phyloP scores from a whole-genome alignment of 2,329 filamentous ascomycete genomes.

The Hymenoscyphus linearis region DNA sequence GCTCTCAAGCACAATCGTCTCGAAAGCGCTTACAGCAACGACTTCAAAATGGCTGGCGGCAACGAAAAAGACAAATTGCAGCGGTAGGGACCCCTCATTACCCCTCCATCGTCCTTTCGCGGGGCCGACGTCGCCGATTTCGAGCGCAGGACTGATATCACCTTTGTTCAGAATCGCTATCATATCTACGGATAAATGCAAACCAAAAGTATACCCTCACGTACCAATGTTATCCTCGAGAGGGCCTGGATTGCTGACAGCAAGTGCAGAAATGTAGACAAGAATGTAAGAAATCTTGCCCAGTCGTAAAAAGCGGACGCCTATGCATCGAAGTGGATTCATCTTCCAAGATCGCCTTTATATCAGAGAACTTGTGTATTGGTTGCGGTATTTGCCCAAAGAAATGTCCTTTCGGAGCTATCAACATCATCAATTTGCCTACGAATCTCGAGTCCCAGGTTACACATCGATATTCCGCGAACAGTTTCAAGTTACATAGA shows the following conservation, averaged over 20 bases:
- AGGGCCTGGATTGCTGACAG: constrained; percentile 28
- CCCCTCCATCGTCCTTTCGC: not conserved
- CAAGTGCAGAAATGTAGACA: constrained; percentile 82
- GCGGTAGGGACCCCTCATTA: not conserved
- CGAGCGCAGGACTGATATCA: not conserved
- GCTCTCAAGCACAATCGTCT: too few relatives aligned
- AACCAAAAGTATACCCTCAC: constrained; percentile 63
- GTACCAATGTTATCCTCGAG: not conserved
- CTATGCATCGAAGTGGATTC: constrained; percentile 91
- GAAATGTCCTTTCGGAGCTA: constrained; percentile 97
- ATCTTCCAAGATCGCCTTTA: constrained; percentile 92
- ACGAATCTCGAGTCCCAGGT: constrained; percentile 98
- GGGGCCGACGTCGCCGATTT: not conserved
- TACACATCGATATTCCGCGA: constrained; percentile 97
- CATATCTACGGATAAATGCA: constrained; percentile 98
- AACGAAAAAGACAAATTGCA: not conserved
- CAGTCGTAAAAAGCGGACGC: constrained; percentile 95
- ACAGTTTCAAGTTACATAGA: constrained; percentile 99
- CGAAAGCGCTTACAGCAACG: not conserved
- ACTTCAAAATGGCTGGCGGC: not conserved
- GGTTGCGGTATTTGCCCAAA: constrained; percentile 99
- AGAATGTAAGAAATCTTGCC: constrained; percentile 98
- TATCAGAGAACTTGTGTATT: constrained; percentile 92
- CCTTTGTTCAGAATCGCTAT: constrained; percentile 76
- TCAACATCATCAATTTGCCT: constrained; percentile 99